Percentiles rank a stretch among this genome's conserved stretches.
phyloP scores from a whole-genome alignment of 2,329 filamentous ascomycete species.

The Fusarium tjaetaba region DNA sequence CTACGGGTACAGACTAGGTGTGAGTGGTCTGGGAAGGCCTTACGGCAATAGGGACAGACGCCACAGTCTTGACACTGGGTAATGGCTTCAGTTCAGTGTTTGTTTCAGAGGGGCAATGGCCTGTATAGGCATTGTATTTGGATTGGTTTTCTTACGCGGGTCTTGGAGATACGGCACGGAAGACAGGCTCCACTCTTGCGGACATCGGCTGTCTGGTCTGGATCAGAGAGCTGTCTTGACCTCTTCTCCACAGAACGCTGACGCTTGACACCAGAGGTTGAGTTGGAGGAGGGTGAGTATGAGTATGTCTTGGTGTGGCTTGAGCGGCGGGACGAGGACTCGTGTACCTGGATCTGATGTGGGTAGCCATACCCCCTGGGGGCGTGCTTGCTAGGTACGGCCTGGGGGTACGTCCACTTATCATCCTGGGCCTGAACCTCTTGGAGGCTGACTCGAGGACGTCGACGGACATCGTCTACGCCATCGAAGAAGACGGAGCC shows the following conservation, averaged over 20 bases:
- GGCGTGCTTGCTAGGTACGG: constrained; percentile 46
- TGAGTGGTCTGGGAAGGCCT: constrained; percentile 53
- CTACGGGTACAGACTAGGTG: constrained; percentile 53
- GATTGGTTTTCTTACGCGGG: constrained; percentile 53
- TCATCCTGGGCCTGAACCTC: constrained; percentile 52
- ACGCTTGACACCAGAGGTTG: constrained; percentile 48
- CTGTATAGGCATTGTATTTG: constrained; percentile 24
- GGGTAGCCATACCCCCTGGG: constrained; percentile 48
- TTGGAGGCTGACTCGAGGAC: constrained; percentile 46
- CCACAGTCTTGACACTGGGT: constrained; percentile 53
- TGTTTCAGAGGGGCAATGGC: constrained; percentile 23
- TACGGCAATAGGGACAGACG: constrained; percentile 55
- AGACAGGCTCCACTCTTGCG: constrained; percentile 60
- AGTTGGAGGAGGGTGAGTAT: constrained; percentile 22
- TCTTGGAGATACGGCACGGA: constrained; percentile 59
- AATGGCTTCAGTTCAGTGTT: constrained; percentile 44
- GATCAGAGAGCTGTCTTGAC: constrained; percentile 51
- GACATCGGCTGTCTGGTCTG: constrained; percentile 59
- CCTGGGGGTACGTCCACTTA: constrained; percentile 54
- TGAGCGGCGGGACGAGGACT: constrained; percentile 39
- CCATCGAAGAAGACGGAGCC: constrained; percentile 48
- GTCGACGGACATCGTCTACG: constrained; percentile 45
- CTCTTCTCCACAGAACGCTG: constrained; percentile 52
- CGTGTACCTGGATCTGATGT: constrained; percentile 46
- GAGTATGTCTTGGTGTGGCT: constrained; percentile 33